phyloP scores from a whole-genome alignment of 495 filamentous ascomycete genomes.

The Penicillium coffeae region DNA sequence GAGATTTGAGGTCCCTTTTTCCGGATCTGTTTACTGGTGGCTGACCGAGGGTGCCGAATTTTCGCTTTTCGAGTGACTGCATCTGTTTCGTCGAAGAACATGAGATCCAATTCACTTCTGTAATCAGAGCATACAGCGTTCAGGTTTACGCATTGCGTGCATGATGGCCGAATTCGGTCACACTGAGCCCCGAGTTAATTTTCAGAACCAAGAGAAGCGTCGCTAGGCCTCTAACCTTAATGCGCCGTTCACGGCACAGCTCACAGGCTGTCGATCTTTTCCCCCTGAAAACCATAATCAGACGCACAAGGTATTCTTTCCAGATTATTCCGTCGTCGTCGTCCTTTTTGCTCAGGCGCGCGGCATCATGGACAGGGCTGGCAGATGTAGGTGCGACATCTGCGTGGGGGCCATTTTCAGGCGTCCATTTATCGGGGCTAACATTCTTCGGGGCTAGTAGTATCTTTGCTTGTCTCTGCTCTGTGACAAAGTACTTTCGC shows the following conservation, averaged over 20 bases:
- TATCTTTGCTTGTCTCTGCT: no score
- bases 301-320: not conserved
- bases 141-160: slow-evolving; percentile 7
- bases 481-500: no score
- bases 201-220: not conserved
- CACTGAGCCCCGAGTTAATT: slow-evolving; percentile 3
- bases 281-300: not conserved
- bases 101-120: slow-evolving; percentile 2
- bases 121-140: slow-evolving; percentile 2
- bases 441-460: no score
- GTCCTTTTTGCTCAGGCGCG: no score
- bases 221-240: no score
- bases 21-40: no score
- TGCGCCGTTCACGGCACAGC: not conserved
- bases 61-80: slow-evolving; percentile 1
- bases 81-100: slow-evolving; percentile 7
- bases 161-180: not conserved
- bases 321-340: no score
- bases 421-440: no score
- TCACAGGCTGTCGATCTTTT: not conserved
- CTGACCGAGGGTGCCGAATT: not conserved
- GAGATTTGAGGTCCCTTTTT: no score
- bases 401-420: no score
- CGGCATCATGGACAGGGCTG: no score
- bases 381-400: no score